These are phyloP conservation scores for Ligustrum vulgare DNA, from an alignment of 257 asterid species.

Conservation along the genomic window DNA sequence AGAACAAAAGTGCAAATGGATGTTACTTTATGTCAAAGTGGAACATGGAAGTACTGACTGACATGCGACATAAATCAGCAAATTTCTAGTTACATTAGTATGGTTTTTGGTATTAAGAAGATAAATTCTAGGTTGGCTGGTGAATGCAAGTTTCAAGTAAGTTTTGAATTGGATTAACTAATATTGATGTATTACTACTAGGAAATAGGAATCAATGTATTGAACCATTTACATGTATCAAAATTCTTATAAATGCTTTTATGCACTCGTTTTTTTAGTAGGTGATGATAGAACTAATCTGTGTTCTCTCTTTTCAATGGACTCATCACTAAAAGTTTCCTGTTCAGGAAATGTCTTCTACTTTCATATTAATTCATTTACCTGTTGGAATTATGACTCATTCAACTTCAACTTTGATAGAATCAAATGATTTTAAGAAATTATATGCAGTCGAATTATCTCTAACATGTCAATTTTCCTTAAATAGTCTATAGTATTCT, in stretches of 20 bases:
- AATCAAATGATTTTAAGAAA: neutral
- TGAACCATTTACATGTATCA: neutral
- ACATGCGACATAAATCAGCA: constrained; percentile 46
- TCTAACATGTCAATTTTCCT: neutral
- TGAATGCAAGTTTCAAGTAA: neutral
- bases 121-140: neutral
- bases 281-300: neutral
- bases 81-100: constrained; percentile 21
- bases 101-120: constrained; percentile 15
- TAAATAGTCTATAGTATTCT: neutral
- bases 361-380: neutral
- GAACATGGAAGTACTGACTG: constrained; percentile 42
- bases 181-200: neutral
- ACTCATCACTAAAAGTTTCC: neutral
- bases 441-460: neutral
- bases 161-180: neutral
- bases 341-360: neutral
- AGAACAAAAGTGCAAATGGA: constrained; percentile 46
- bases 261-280: neutral
- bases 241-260: neutral
- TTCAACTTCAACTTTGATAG: neutral
- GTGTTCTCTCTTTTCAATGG: neutral
- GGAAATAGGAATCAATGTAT: neutral
- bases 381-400: neutral
- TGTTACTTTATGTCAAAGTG: constrained; percentile 47